Percentiles rank a stretch among this genome's conserved stretches.
These are phyloP conservation scores for Porpolomopsis calyptriformis DNA, from an alignment of 768 basidiomycete species.

Conservation along the genomic window DNA sequence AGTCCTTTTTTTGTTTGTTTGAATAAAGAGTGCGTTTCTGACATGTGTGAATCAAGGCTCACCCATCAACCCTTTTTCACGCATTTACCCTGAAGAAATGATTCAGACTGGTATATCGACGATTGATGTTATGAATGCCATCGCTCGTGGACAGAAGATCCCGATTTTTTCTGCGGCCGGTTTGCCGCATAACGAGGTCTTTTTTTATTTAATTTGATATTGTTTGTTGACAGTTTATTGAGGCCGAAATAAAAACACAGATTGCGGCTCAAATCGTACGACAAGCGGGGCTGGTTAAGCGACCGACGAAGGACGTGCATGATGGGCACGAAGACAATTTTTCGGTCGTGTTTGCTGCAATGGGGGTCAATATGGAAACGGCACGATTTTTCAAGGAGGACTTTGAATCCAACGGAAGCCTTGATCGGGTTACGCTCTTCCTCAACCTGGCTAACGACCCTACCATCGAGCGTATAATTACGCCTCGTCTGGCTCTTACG, in stretches of 20 bases:
- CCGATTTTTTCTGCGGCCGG: slow-evolving; percentile 99
- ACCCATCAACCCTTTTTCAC: slow-evolving; percentile 94
- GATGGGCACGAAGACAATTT: slow-evolving; percentile 99
- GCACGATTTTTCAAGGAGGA: slow-evolving; percentile 99
- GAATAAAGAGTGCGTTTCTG: slow-evolving; percentile 11
- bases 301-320: slow-evolving; percentile 93
- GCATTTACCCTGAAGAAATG: slow-evolving; percentile 99
- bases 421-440: slow-evolving; percentile 97
- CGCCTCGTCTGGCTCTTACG: slow-evolving; percentile 92
- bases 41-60: slow-evolving; percentile 47
- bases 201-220: slow-evolving; percentile 5
- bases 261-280: slow-evolving; percentile 99
- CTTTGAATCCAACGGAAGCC: slow-evolving; percentile 96
- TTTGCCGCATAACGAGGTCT: slow-evolving; percentile 94
- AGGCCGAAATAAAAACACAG: slow-evolving; percentile 28
- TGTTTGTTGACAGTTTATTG: not conserved
- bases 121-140: slow-evolving; percentile 96
- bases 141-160: slow-evolving; percentile 99
- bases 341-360: slow-evolving; percentile 98
- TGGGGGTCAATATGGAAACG: slow-evolving; percentile 99
- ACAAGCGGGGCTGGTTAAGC: slow-evolving; percentile 93
- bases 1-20: slow-evolving; percentile 16
- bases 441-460: slow-evolving; percentile 98
- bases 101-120: slow-evolving; percentile 99
- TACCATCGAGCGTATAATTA: slow-evolving; percentile 99